A percentile compares a stretch with the other conserved stretches of the same genome.
phyloP scores from a whole-genome alignment of 371 early-diverging fungal genomes.

The Zopfochytrium polystomum region DNA sequence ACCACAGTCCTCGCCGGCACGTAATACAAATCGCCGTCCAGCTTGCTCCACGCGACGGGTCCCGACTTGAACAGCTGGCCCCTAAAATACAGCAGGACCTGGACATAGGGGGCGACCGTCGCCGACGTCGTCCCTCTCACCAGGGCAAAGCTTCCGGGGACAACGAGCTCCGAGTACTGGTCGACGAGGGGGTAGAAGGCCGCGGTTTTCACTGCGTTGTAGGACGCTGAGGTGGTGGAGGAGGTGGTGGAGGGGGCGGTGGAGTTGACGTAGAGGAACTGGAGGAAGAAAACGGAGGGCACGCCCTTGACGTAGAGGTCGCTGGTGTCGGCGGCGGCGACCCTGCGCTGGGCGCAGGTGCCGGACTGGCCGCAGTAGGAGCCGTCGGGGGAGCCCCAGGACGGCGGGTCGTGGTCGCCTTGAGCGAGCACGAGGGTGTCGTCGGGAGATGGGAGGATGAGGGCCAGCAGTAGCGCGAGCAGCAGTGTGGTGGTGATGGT shows the following conservation, averaged over 20 bases:
- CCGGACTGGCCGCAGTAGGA: neutral
- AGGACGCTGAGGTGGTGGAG: slow-evolving; percentile 10
- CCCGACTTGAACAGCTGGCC: slow-evolving; percentile 24
- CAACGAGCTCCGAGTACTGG: slow-evolving; percentile 33
- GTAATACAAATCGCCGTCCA: slow-evolving; percentile 11
- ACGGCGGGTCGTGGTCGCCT: neutral
- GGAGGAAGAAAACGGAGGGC: slow-evolving; percentile 22
- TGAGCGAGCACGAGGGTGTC: neutral
- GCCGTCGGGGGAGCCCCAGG: neutral
- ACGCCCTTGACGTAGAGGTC: slow-evolving; percentile 13
- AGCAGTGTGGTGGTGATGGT: neutral
- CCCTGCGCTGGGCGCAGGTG: neutral
- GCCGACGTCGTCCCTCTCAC: slow-evolving; percentile 13
- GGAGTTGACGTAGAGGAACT: slow-evolving; percentile 13
- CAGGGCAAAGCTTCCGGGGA: slow-evolving; percentile 25
- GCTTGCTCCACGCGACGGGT: slow-evolving; percentile 5
- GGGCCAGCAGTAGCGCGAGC: neutral
- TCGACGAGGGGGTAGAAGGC: slow-evolving; percentile 42
- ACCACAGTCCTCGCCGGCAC: slow-evolving; percentile 34
- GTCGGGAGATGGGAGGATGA: neutral
- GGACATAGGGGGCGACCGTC: slow-evolving; percentile 13
- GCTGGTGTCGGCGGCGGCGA: neutral
- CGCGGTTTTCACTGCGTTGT: slow-evolving; percentile 21
- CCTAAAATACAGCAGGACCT: slow-evolving; percentile 25
- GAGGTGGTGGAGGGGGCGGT: neutral